A percentile compares a stretch with the other conserved stretches of the same genome.
These are phyloP conservation scores for Monilinia vaccinii-corymbosi DNA, from an alignment of 2,329 filamentous ascomycete genomes.

Conservation along the genomic window DNA sequence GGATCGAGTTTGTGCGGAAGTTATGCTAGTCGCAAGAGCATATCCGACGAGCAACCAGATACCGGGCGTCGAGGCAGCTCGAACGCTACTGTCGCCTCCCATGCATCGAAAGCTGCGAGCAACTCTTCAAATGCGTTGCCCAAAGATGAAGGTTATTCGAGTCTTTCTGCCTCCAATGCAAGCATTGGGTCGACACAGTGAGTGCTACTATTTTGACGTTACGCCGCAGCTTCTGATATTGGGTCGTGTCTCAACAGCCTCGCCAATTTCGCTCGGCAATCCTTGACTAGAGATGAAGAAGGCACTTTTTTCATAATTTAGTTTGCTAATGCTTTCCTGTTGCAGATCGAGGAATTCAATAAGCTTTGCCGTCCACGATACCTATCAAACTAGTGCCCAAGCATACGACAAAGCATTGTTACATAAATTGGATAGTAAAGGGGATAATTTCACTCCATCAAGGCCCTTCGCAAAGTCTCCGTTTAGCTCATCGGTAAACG, in stretches of 20 bases:
- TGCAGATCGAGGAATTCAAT: constrained; percentile 19
- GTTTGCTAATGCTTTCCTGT: constrained; percentile 9
- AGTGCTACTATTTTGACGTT: constrained; percentile 16
- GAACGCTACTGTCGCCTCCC: constrained; percentile 34
- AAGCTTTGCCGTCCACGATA: constrained; percentile 29
- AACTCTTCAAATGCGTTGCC: neutral
- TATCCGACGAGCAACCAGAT: constrained; percentile 24
- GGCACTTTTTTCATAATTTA: neutral
- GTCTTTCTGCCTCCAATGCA: constrained; percentile 28
- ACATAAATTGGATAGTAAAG: constrained; percentile 29
- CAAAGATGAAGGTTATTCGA: constrained; percentile 31
- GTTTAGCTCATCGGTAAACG: constrained; percentile 28
- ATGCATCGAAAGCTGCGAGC: constrained; percentile 31
- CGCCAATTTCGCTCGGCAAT: neutral
- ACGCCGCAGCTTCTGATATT: neutral
- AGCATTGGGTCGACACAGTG: constrained; percentile 28
- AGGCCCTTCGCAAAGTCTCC: constrained; percentile 21
- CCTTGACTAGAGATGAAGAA: neutral
- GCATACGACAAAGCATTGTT: constrained; percentile 32
- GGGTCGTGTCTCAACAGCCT: neutral
- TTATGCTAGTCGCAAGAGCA: constrained; percentile 27
- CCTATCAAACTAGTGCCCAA: constrained; percentile 29
- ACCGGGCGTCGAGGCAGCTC: constrained; percentile 31
- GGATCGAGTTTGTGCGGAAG: constrained; percentile 42
- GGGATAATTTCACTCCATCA: constrained; percentile 29